Conservation (phyloP, 1,284 basidiomycete species). For the Austropuccinia psidii region DNA sequence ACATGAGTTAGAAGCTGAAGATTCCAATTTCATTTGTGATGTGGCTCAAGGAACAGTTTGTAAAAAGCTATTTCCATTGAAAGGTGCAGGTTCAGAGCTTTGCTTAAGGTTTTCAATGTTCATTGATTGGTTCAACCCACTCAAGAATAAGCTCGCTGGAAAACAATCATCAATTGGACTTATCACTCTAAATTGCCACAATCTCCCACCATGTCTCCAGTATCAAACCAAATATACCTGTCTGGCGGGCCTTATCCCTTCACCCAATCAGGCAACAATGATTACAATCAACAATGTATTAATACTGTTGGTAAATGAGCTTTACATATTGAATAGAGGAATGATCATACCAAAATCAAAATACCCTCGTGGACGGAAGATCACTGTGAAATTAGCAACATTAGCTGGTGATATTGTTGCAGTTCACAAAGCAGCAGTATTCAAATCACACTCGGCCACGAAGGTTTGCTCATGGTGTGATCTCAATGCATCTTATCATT, state of each 20-base stretch:
- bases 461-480: constrained; percentile 9
- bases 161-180: not conserved
- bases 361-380: not conserved
- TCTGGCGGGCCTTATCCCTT: constrained; percentile 1
- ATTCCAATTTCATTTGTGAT: no score
- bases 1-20: no score
- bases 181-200: constrained; percentile 8
- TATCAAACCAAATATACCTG: not conserved
- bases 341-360: not conserved
- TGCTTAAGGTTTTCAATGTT: constrained; percentile 22
- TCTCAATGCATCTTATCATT: no score
- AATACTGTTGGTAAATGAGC: not conserved
- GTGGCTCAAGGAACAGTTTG: no score
- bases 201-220: not conserved
- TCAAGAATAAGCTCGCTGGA: constrained; percentile 12
- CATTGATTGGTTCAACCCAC: constrained; percentile 25
- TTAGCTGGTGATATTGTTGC: constrained; percentile 9
- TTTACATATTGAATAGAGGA: not conserved
- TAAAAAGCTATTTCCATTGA: no score
- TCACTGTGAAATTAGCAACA: not conserved
- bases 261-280: not conserved
- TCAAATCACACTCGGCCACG: not conserved
- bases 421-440: constrained; percentile 12
- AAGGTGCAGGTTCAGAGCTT: no score
- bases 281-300: not conserved